Evolutionary conservation across 2,329 filamentous ascomycete genomes (phyloP).

Genomic region (Penicillium paneum): DNA sequence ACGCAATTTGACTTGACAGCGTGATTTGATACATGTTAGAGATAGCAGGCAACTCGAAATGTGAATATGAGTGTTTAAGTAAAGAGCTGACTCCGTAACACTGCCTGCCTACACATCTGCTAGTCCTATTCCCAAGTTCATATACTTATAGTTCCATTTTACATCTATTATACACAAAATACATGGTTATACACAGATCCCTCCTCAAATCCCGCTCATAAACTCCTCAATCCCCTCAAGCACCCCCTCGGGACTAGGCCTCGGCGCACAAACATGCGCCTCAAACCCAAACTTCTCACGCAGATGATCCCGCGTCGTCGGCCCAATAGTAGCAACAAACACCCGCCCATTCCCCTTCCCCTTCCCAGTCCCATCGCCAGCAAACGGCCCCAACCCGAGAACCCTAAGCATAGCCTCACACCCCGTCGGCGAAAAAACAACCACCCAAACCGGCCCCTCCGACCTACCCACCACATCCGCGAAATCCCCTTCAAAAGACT

Average conservation of each 20-base stretch:
- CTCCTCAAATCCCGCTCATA: constrained; percentile 24
- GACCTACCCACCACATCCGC: constrained; percentile 43
- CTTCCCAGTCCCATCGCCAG: background rate
- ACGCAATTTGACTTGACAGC: constrained; percentile 11
- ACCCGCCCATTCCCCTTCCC: constrained; percentile 28
- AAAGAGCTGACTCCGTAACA: background rate
- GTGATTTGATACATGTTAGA: constrained; percentile 13
- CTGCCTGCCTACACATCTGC: background rate
- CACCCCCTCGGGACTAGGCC: constrained; percentile 78
- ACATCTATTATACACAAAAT: background rate
- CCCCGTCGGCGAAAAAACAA: constrained; percentile 59
- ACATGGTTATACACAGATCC: too few relatives aligned
- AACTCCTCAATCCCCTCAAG: constrained; percentile 62
- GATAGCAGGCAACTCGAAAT: constrained; percentile 11
- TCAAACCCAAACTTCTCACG: constrained; percentile 41
- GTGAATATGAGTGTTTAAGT: constrained; percentile 4
- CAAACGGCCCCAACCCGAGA: constrained; percentile 42
- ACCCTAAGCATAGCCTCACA: constrained; percentile 59
- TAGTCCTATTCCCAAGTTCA: background rate
- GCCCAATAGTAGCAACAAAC: constrained; percentile 82
- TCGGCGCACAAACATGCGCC: constrained; percentile 65
- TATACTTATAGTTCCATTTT: background rate
- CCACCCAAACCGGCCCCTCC: constrained; percentile 34
- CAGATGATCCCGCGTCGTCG: constrained; percentile 80
- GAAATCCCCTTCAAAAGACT: constrained; percentile 71